Conservation (phyloP, 2,329 filamentous ascomycete genomes). For the Aureobasidium lini region DNA sequence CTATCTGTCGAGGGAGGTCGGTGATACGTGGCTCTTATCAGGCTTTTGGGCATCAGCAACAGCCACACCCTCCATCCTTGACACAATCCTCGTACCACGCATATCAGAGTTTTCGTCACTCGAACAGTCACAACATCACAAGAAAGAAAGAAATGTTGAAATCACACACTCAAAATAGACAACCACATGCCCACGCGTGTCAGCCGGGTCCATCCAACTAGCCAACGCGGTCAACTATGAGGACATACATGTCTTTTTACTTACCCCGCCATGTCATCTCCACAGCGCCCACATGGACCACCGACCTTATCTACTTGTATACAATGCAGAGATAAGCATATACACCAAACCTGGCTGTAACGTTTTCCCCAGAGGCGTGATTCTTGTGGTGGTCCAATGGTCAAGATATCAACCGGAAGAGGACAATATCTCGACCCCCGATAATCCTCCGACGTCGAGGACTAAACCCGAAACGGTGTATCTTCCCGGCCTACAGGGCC, state of each 20-base stretch:
- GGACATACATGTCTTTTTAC: neutral
- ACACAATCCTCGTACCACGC: neutral
- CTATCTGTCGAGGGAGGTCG: neutral
- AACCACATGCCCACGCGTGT: neutral
- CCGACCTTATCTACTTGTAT: neutral
- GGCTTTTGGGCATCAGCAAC: neutral
- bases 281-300: neutral
- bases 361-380: neutral
- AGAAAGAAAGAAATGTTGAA: no score
- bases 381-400: neutral
- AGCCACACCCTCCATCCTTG: neutral
- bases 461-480: neutral
- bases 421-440: neutral
- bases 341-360: neutral
- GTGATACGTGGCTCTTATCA: neutral
- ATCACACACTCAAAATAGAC: no score
- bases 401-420: neutral
- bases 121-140: no score
- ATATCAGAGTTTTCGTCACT: neutral
- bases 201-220: neutral
- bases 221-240: neutral
- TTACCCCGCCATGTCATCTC: neutral
- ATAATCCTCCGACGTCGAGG: neutral
- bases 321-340: neutral
- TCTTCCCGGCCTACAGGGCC: neutral